Percentiles rank a stretch among this genome's conserved stretches.
Evolutionary conservation across 2,329 filamentous ascomycete species (phyloP).

Genomic region (Biscogniauxia sp.): DNA sequence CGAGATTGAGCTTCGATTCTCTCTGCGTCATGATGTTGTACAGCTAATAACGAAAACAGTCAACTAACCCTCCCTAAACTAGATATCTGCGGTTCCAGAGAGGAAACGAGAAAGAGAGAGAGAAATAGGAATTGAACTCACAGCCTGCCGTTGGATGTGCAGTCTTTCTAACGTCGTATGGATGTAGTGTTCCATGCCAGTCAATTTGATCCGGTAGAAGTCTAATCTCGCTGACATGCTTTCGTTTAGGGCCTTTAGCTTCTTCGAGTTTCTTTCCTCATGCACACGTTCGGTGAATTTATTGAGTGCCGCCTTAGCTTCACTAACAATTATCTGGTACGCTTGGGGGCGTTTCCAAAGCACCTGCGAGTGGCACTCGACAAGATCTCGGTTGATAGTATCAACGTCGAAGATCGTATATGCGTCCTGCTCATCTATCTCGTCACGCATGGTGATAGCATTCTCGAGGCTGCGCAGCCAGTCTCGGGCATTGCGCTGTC

Average conservation of each 20-base stretch:
- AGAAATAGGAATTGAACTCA: slow-evolving; percentile 33
- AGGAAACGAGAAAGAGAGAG: neutral
- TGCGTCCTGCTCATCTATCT: slow-evolving; percentile 54
- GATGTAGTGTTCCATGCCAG: slow-evolving; percentile 61
- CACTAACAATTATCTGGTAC: slow-evolving; percentile 52
- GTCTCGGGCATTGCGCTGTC: slow-evolving; percentile 61
- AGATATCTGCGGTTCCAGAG: neutral
- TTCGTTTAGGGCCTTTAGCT: slow-evolving; percentile 40
- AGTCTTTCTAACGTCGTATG: slow-evolving; percentile 60
- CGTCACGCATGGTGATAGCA: slow-evolving; percentile 58
- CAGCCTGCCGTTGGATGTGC: slow-evolving; percentile 60
- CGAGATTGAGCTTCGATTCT: slow-evolving; percentile 61
- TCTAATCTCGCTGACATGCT: slow-evolving; percentile 54
- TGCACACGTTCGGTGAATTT: slow-evolving; percentile 37
- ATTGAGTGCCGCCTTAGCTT: slow-evolving; percentile 48
- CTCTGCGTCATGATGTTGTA: slow-evolving; percentile 67
- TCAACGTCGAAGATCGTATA: slow-evolving; percentile 58
- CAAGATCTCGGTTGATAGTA: slow-evolving; percentile 58
- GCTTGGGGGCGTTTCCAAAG: slow-evolving; percentile 63
- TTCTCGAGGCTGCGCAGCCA: slow-evolving; percentile 61
- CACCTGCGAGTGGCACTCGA: slow-evolving; percentile 62
- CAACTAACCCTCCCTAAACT: slow-evolving; percentile 2
- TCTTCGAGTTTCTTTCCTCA: slow-evolving; percentile 16
- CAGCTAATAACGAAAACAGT: slow-evolving; percentile 39
- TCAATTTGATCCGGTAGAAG: slow-evolving; percentile 60